Base-by-base conservation (phyloP, 2,329 filamentous ascomycete genomes). In the Ceratocystis diversiconidia region DNA sequence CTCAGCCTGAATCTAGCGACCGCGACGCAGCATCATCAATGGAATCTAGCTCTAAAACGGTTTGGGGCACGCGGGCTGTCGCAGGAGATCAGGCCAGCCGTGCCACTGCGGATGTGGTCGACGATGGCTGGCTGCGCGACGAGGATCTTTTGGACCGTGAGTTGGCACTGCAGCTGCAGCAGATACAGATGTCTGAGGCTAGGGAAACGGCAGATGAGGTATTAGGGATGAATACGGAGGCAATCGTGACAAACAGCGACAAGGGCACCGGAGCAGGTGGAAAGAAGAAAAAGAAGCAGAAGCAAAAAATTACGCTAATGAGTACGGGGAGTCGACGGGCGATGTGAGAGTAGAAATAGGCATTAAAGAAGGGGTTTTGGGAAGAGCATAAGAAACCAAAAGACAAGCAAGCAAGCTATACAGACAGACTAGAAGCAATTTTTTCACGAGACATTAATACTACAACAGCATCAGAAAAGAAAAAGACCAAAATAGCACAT, bases 21-120 rank as follows among this genome's bases (percentile, higher is more conserved):
- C 12, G 8, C 52, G 28, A 30, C 12, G 25, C 48, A 25, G 48
- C 48, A 7, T 22, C 82, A 48, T 25, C 22, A 12, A 41, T 52
- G 19, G 48, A 19, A 86, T 84, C 10, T 5, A 83, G 85, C 0
- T 79, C 83, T 50, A 85, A 85, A 68, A 97, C 92, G 0, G 90
- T 97, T 0, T 97, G 92, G 92, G 92, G 92, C n/a, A 97, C 92
- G 0, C 80, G 83, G 2, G 84, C 82, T 0, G 77, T 95, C 25
- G 77, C 84, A 0, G 76, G 76, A 0, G 85, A 84, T 2, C 84
- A 85, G 1, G 80, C 82, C 10, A 32, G 68, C 3, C 66, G 64
- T 8, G 41, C 48, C 12, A 44, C 65, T 62, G 44, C 63, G 61
- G 48, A 30, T 62, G 10, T 74, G 75, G 67, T 74, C 1, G 84